Evolutionary conservation across 2,329 filamentous ascomycete species (phyloP).

Genomic region (Penicillium fuscoglaucum): DNA sequence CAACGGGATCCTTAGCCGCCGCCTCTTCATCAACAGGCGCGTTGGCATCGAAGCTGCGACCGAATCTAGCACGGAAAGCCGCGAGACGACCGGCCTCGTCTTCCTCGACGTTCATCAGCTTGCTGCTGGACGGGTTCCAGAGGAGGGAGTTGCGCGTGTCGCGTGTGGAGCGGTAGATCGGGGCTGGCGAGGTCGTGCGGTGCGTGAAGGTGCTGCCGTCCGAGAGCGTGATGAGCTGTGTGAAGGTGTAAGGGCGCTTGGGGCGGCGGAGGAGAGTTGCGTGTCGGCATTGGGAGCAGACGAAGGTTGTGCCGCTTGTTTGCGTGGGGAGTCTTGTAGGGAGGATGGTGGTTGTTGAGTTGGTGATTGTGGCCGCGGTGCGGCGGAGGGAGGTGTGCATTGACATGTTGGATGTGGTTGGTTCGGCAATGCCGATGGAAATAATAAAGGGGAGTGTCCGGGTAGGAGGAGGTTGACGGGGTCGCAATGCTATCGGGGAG

Average conservation of each 20-base stretch:
- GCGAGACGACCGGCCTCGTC: slow-evolving; percentile 90
- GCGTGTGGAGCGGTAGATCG: slow-evolving; percentile 66
- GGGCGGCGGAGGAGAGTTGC: slow-evolving; percentile 84
- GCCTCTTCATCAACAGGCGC: slow-evolving; percentile 25
- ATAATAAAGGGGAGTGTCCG: neutral
- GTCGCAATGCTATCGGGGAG: slow-evolving; percentile 13
- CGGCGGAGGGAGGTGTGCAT: slow-evolving; percentile 40
- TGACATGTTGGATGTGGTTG: slow-evolving; percentile 31
- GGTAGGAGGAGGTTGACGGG: neutral
- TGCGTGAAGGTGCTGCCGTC: slow-evolving; percentile 77
- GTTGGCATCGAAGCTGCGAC: slow-evolving; percentile 73
- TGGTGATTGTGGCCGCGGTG: slow-evolving; percentile 31
- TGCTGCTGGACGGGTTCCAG: slow-evolving; percentile 85
- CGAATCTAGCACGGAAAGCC: slow-evolving; percentile 82
- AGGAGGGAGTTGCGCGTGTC: slow-evolving; percentile 86
- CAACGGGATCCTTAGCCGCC: slow-evolving; percentile 12
- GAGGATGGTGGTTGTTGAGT: slow-evolving; percentile 37
- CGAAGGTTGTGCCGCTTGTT: slow-evolving; percentile 41
- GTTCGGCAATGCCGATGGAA: neutral
- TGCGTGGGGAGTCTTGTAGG: slow-evolving; percentile 33
- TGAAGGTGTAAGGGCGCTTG: slow-evolving; percentile 93
- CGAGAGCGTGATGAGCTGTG: slow-evolving; percentile 89
- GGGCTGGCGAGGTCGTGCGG: slow-evolving; percentile 52
- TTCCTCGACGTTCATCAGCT: slow-evolving; percentile 83
- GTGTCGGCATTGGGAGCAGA: slow-evolving; percentile 67